Evolutionary conservation across 2,329 filamentous ascomycete species (phyloP), one percentile per base, ranked within the genome.

Genomic region (Macroventuria anomochaeta): DNA sequence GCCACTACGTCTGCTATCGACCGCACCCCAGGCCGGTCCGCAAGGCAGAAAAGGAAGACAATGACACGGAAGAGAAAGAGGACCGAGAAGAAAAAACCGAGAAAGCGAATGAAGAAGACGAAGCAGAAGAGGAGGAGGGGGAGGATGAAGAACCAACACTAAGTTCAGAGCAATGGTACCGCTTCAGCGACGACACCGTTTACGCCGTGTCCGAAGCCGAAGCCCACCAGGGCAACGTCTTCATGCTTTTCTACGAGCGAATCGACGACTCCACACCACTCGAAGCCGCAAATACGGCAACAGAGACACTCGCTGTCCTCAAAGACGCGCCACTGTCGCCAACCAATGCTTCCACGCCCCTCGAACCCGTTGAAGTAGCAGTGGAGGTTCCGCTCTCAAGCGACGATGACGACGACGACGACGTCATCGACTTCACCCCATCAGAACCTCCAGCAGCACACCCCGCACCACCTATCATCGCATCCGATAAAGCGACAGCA

Each of bases 161-260:
- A 39, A 2, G 49, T 62, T 3, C 53, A 13, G 68, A 83, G 59
- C 83, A 85, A 54, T 97, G 95, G 95, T 99, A 91, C 88, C 83
- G 90, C 13, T 81, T 97, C 23, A 97, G 93, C 71, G 93, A 97
- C 66, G 90, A 96, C 55, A 87, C 89, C 58, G 93, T 97, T 7
- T 85, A 81, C 56, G 81, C 84, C 59, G 88, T 93, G 20, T 84
- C 84, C 17, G 90, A 96, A 70, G 82, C 87, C 10, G 82, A 83
- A 23, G 90, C 96, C 0, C 82, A 81, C 2, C 88, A 96, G 63
- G 87, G 87, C 0, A 91, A 91, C 1, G 93, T 93, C 0, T 97
- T 97, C 70, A 97, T 99, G 93, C 82, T 97, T 1, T 97, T 97
- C 73, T 99, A 97, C 72, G 93, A 99, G 58, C 71, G 67, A n/a